Percentiles rank a stretch among this genome's conserved stretches.
phyloP scores from a whole-genome alignment of 1,139 yeast species.

The Hyphopichia burtonii region DNA sequence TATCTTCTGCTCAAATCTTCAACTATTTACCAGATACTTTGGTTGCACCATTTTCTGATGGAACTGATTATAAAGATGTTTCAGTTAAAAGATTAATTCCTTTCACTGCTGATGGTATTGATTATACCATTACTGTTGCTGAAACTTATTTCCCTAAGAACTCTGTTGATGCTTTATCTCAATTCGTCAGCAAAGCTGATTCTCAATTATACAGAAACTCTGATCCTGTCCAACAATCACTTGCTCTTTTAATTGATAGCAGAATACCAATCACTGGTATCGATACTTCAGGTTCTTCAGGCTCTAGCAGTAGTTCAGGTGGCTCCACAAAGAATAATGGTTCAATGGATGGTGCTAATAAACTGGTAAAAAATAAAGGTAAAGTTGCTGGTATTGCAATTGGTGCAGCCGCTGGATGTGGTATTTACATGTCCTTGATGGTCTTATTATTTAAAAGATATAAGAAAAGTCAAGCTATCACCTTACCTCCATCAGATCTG shows the following conservation, averaged over 20 bases:
- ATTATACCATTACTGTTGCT: slow-evolving; percentile 71
- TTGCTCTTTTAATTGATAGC: slow-evolving; percentile 60
- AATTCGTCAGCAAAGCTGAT: slow-evolving; percentile 36
- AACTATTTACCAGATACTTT: slow-evolving; percentile 63
- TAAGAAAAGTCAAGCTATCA: slow-evolving; percentile 35
- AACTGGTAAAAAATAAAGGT: slow-evolving; percentile 28
- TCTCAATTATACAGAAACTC: slow-evolving; percentile 55
- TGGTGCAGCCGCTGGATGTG: slow-evolving; percentile 69
- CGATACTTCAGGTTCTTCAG: slow-evolving; percentile 18
- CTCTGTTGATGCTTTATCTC: slow-evolving; percentile 44
- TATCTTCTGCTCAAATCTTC: slow-evolving; percentile 75
- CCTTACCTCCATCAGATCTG: slow-evolving; percentile 43
- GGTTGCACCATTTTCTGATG: slow-evolving; percentile 46
- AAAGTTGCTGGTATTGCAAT: slow-evolving; percentile 58
- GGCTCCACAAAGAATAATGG: slow-evolving; percentile 28
- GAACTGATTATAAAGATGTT: slow-evolving; percentile 34
- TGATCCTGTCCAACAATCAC: slow-evolving; percentile 41
- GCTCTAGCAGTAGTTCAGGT: slow-evolving; percentile 16
- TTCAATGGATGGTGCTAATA: slow-evolving; percentile 36
- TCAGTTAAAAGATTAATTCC: slow-evolving; percentile 66
- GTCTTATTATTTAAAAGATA: slow-evolving; percentile 39
- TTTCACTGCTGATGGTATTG: slow-evolving; percentile 48
- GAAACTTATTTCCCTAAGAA: slow-evolving; percentile 69
- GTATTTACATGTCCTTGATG: slow-evolving; percentile 55
- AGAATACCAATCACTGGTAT: slow-evolving; percentile 63